Evolutionary conservation across 2,329 filamentous ascomycete genomes (phyloP).

Genomic region (Parastagonospora avenae): DNA sequence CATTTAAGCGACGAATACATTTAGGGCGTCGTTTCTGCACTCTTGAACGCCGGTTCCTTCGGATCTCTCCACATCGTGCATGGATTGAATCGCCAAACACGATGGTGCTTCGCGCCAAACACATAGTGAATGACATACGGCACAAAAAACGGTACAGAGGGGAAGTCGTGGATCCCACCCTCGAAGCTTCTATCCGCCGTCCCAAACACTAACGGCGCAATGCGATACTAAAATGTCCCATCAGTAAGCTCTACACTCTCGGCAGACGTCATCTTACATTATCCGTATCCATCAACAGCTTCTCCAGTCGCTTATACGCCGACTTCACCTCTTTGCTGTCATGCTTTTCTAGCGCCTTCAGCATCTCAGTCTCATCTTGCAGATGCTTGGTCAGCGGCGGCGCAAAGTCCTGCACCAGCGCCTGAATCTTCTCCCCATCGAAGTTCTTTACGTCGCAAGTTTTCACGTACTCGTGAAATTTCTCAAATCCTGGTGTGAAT

Average conservation of each 20-base stretch:
- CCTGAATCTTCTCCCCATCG: slow-evolving; percentile 8
- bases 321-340: slow-evolving; percentile 11
- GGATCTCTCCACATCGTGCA: slow-evolving; percentile 9
- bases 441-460: slow-evolving; percentile 2
- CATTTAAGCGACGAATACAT: too few species aligned
- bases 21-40: too few species aligned
- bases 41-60: too few species aligned
- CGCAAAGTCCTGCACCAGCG: slow-evolving; percentile 23
- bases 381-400: slow-evolving; percentile 19
- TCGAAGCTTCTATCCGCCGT: slow-evolving; percentile 37
- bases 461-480: slow-evolving; percentile 30
- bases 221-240: slow-evolving; percentile 9
- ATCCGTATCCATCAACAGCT: slow-evolving; percentile 4
- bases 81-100: slow-evolving; percentile 44
- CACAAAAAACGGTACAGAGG: slow-evolving; percentile 42
- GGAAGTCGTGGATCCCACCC: slow-evolving; percentile 39
- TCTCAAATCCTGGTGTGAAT: slow-evolving; percentile 59
- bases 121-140: slow-evolving; percentile 42
- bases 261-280: neutral
- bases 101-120: slow-evolving; percentile 35
- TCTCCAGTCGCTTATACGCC: neutral
- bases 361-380: slow-evolving; percentile 25
- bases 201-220: slow-evolving; percentile 41
- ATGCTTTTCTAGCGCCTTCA: slow-evolving; percentile 19
- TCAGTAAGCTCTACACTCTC: neutral